Base-by-base conservation (phyloP, 345 rosid genomes). In the Hypericum perforatum region DNA sequence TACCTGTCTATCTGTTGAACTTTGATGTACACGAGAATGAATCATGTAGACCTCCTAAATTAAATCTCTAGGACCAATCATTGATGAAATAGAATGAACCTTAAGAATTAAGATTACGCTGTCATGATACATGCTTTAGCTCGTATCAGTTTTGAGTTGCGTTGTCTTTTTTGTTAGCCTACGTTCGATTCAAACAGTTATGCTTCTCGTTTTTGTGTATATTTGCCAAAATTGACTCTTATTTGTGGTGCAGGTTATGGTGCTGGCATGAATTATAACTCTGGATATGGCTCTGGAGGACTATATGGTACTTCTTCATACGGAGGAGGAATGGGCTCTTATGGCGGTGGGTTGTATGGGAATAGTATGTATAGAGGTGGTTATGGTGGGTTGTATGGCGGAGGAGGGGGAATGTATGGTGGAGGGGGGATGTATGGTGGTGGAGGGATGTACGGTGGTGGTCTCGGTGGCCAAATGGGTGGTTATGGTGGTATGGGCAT, bases 401-500 rank as follows among this genome's bases (percentile, higher is more conserved):
- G 41, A 42, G 63, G 63, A 37, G 63, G 63, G 44, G 32, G 32
- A 22, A 43, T 36, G 32, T 43, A 56, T 56, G 16, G 49, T 43
- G 50, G 56, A 12, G 29, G 41, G 50, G 63, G 63, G 14, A 22
- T 59, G 50, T 42, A 59, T 51, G 55, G 55, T 41, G 63, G 63
- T 22, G 63, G 63, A 56, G 32, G 32, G 32, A 43, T 36, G 32
- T 43, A 56, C 5, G 44, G 44, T 56, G 16, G 49, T 43, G 50
- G 59, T 56, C 43, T 49, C 13, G 63, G 63, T 16, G 56, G 56
- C 12, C n/a, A 49, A 16, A 6, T 59, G 56, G 63, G 63, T 41
- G 55, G 55, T 49, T 59, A 29, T 59, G 55, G 56, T 59, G 55
- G 56, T 11, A 59, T 59, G 56, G 63, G 54, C 45, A 59, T 49